Base-by-base conservation (phyloP, 331 rosid species). In the Spiraea crenata region DNA sequence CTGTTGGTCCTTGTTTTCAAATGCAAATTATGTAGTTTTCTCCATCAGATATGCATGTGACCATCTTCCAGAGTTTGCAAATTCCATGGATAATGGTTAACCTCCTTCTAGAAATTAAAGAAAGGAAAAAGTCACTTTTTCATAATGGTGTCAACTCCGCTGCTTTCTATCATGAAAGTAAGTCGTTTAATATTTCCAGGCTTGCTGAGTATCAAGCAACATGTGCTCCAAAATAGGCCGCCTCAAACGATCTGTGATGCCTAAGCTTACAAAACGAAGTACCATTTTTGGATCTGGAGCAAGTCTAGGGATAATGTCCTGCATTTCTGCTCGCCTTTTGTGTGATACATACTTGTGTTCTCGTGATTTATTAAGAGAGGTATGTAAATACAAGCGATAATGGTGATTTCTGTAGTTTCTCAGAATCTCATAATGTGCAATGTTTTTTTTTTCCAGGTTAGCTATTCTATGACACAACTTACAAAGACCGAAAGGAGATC, bases 151-250 rank as follows among this genome's bases (percentile, higher is more conserved):
- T 45, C 67, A 41, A 35, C 10, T 19, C 54, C 69, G 45, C 51
- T 49, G 50, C 60, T 41, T 41, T 41, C 50, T 57, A 54, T 72
- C 31, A 74, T 70, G 48, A 37, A 76, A 35, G 39, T 63, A 35
- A n/a, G 42, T 45, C 52, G 65, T 40, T 67, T 13, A 35, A 48
- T 57, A 70, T 70, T 73, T 82, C 78, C 85, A 91, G 99, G 88
- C 79, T 77, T 91, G 90, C 79, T 81, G 71, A 78, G 92, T 89
- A 49, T 87, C 96, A 70, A 85, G 89, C 76, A 76, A 77, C 70
- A 85, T 78, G 90, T 95, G 99, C 97, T 91, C 99, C 69, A 95
- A 86, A 86, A 84, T 87, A 68, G 97, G 99, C 9, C 96, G 97
- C 72, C 97, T 95, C 74, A 91, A 81, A 73, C 90, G 96, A 55